Conservation (phyloP, 148 eudicot genomes). For the Cornus florida region DNA sequence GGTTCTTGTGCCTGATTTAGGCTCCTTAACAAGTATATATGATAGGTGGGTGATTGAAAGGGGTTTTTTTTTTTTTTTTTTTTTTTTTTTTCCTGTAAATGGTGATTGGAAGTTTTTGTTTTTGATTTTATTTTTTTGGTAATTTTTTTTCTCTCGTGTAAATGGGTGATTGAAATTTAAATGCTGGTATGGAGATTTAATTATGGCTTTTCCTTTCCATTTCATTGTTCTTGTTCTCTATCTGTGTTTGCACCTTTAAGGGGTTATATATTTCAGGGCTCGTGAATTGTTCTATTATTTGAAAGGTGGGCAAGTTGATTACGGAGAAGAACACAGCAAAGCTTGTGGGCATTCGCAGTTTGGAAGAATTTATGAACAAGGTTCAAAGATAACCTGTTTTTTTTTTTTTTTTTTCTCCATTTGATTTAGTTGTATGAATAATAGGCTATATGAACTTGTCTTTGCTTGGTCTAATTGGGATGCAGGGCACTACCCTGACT, state of each 20-base stretch:
- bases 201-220: neutral
- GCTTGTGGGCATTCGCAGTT: conserved; percentile 84
- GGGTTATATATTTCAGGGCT: conserved; percentile 56
- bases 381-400: conserved; percentile 33
- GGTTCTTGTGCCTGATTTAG: conserved; percentile 95
- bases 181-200: conserved; percentile 7
- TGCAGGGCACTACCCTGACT: conserved; percentile 77
- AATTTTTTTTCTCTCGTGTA: conserved; percentile 13
- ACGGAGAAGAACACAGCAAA: conserved; percentile 92
- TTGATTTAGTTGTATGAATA: neutral
- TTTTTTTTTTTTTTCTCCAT: neutral
- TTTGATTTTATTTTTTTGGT: too few species aligned
- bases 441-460: neutral
- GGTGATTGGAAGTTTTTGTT: too few species aligned
- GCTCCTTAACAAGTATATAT: conserved; percentile 84
- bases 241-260: neutral
- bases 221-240: conserved; percentile 10
- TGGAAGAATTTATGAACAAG: conserved; percentile 80
- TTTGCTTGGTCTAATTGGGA: neutral
- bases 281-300: conserved; percentile 91
- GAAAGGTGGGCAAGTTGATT: conserved; percentile 98
- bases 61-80: too few species aligned
- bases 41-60: conserved; percentile 55
- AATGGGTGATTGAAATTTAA: conserved; percentile 35
- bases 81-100: too few species aligned